These are phyloP conservation scores for Suhomyces canberraensis DNA, from an alignment of 805 yeast genomes.

Conservation along the genomic window DNA sequence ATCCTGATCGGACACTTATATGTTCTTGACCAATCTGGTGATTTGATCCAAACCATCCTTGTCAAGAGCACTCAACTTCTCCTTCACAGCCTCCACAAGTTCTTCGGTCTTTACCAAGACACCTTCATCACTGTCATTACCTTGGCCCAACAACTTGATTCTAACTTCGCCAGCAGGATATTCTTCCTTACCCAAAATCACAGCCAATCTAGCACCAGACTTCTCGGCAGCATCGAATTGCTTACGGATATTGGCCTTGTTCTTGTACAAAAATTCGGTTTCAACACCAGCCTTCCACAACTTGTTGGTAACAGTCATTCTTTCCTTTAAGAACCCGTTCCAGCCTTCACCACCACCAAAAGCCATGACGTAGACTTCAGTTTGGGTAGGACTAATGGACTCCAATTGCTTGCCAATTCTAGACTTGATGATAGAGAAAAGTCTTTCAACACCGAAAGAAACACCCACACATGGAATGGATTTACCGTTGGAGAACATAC, in stretches of 20 bases:
- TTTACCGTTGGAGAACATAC: conserved; percentile 92
- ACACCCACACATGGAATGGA: conserved; percentile 97
- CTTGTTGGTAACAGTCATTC: conserved; percentile 79
- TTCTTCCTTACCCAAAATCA: conserved; percentile 95
- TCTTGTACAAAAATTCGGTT: conserved; percentile 86
- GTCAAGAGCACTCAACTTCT: conserved; percentile 34
- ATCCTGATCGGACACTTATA: conserved; percentile 26
- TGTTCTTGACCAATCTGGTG: conserved; percentile 57
- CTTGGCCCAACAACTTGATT: conserved; percentile 86
- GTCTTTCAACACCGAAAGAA: conserved; percentile 94
- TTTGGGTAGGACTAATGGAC: conserved; percentile 74
- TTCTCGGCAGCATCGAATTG: conserved; percentile 98
- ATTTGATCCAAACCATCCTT: conserved; percentile 61
- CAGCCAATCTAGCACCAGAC: conserved; percentile 85
- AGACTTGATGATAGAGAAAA: conserved; percentile 84
- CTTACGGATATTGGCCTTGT: conserved; percentile 91
- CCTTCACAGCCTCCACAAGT: conserved; percentile 48
- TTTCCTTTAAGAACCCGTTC: conserved; percentile 88
- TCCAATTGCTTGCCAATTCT: conserved; percentile 59
- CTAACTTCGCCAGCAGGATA: conserved; percentile 75
- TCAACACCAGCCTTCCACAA: conserved; percentile 90
- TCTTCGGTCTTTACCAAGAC: conserved; percentile 64
- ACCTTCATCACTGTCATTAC: conserved; percentile 82
- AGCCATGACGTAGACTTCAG: conserved; percentile 95
- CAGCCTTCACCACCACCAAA: conserved; percentile 98